Base-by-base conservation (phyloP, 306 rosid genomes). In the Vigna unguiculata region DNA sequence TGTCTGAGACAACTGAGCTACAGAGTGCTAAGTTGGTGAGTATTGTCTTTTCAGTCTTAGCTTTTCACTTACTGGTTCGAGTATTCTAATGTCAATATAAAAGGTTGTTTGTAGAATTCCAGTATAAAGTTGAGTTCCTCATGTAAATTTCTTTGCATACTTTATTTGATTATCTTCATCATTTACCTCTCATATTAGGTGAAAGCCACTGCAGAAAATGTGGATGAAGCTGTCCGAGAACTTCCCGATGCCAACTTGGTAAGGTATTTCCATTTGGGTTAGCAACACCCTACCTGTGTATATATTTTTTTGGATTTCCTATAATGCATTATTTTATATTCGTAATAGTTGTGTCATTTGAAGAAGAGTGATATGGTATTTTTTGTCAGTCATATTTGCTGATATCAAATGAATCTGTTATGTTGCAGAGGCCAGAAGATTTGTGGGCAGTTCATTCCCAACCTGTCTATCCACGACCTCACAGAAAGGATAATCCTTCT, bases 191-290 rank as follows among this genome's bases (percentile, higher is more conserved):
- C 38, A 47, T 76, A 64, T 76, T 81, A 95, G 98, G 98, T 90
- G 45, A 95, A 89, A 92, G 89, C 91, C 64, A 90, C 96, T 0
- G 98, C 98, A 61, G 93, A 74, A 85, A 92, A 88, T 87, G 96
- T 95, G 75, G 84, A 87, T 68, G 94, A 75, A 72, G 98, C 97
- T 84, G 98, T 95, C 38, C 85, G 97, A 66, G 98, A 95, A 85
- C 98, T 95, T 88, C 98, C 98, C 30, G 97, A 92, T 85, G 97
- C 98, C 83, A 95, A 95, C 83, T 90, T 72, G 98, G 98, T 95
- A 95, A 88, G 93, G 90, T 88, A 92, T 88, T 88, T 85, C 81
- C 32, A 64, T 79, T 86, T 78, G 74, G 69, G 81, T 64, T 64
- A 38, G 17, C n/a, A 38, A 20, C 9, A 38, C 30, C 69, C 47